Conservation (phyloP, 2,329 filamentous ascomycete species). For the Aureobasidium leucospermi region DNA sequence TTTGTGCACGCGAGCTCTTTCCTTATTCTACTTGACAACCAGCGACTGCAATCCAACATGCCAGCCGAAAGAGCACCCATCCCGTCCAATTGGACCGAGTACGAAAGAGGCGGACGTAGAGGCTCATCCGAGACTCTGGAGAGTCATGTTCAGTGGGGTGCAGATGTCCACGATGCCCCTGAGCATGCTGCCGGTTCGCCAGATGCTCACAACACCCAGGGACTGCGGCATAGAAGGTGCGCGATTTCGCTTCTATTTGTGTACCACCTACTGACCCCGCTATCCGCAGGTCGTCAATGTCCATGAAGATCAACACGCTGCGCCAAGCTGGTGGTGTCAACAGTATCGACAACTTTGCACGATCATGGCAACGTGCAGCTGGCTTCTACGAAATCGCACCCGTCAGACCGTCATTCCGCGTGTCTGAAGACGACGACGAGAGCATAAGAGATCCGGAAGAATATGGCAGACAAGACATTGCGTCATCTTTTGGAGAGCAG, state of each 20-base stretch:
- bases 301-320: slow-evolving; percentile 42
- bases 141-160: slow-evolving; percentile 12
- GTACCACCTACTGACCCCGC: neutral
- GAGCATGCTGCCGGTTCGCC: slow-evolving; percentile 13
- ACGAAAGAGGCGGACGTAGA: slow-evolving; percentile 34
- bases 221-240: slow-evolving; percentile 28
- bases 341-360: slow-evolving; percentile 86
- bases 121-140: slow-evolving; percentile 29
- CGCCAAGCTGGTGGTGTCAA: slow-evolving; percentile 82
- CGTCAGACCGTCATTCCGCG: slow-evolving; percentile 64
- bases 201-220: neutral
- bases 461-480: slow-evolving; percentile 15
- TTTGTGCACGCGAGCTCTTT: slow-evolving; percentile 5
- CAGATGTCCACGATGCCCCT: slow-evolving; percentile 12
- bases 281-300: slow-evolving; percentile 37
- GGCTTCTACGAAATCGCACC: slow-evolving; percentile 83
- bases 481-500: slow-evolving; percentile 31
- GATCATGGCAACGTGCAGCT: slow-evolving; percentile 86
- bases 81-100: slow-evolving; percentile 40
- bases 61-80: slow-evolving; percentile 20
- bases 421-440: slow-evolving; percentile 37
- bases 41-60: neutral
- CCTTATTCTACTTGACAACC: neutral
- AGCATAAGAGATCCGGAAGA: slow-evolving; percentile 38
- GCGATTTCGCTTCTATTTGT: neutral